Percentiles rank a stretch among this genome's conserved stretches.
phyloP scores from a whole-genome alignment of 2,329 filamentous ascomycete genomes.

The Diplodia intermedia region DNA sequence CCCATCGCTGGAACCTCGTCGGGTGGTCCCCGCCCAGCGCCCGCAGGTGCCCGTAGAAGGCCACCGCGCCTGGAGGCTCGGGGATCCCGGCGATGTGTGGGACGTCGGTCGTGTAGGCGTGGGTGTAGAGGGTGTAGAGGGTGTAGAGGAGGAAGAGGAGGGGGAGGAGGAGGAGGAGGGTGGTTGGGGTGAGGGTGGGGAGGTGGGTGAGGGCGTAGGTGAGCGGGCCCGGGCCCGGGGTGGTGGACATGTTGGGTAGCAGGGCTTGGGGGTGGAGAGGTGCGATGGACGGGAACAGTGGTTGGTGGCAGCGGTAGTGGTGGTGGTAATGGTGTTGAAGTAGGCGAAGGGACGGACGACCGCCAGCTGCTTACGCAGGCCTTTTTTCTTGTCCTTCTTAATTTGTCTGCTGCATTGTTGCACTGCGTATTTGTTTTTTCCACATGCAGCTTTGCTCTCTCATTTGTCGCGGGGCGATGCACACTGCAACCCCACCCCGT shows the following conservation, averaged over 20 bases:
- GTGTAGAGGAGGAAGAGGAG: slow-evolving; percentile 14
- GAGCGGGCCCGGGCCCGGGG: neutral
- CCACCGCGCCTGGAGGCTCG: neutral
- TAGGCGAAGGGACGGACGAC: neutral
- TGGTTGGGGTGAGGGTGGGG: neutral
- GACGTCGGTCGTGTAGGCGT: slow-evolving; percentile 35
- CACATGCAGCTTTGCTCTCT: neutral
- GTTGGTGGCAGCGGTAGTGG: neutral
- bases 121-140: slow-evolving; percentile 37
- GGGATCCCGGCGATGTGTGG: slow-evolving; percentile 18
- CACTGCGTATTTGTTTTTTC: neutral
- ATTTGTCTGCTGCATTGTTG: neutral
- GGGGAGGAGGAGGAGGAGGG: slow-evolving; percentile 38
- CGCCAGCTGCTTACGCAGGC: neutral
- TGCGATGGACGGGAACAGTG: too few species aligned
- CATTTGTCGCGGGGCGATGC: neutral
- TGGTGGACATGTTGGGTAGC: neutral
- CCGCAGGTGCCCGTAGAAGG: slow-evolving; percentile 27
- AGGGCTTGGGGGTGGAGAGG: neutral
- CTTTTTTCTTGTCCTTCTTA: neutral
- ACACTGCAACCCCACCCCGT: slow-evolving; percentile 8
- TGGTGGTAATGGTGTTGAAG: neutral
- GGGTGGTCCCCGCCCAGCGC: slow-evolving; percentile 20
- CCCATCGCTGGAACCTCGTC: neutral
- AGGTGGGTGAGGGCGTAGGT: slow-evolving; percentile 35